Evolutionary conservation across 371 early-diverging fungal species (phyloP), one percentile per base, ranked within the genome.

Genomic region (Haplosporangium sp.): DNA sequence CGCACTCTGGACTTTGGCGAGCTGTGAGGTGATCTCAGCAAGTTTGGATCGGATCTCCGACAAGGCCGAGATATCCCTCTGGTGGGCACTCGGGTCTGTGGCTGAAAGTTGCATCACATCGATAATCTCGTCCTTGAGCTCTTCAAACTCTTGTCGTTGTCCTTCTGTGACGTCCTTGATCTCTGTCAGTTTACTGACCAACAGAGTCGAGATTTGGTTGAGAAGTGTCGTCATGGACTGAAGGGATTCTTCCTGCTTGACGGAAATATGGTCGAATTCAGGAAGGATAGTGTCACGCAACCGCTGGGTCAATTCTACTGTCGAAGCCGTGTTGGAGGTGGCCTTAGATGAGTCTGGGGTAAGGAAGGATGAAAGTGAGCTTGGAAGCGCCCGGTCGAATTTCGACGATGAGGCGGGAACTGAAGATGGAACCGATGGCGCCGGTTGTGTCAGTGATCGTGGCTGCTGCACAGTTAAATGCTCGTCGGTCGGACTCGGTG

Each of bases 51-150:
- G 77, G 18, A 77, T 71, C 43, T 77, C 77, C 0, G 77, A 77
- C 3, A 77, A 46, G 12, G 68, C 56, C 3, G 77, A 77, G 23
- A 70, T 62, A 6, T 77, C 77, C n/a, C 72, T 55, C 42, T 77
- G 77, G n/a, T 57, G 64, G n/a, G 62, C 62, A 48, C 72, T 77
- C 0, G 77, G 77, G 14, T 71, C 77, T 2, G 77, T 77, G n/a
- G 72, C 77, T 0, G 77, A 77, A 46, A 77, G 68, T 36, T 77
- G 71, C 77, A 77, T 77, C 48, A 77, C 68, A 38, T 77, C 77
- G 11, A 77, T 77, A 12, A 77, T 77, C 45, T 77, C 77, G n/a
- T 77, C 77, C 64, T 77, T 77, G 64, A 77, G 77, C 40, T 77
- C 77, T n/a, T 77, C 77, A 57, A 77, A 77, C 55, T 77, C 77